Base-by-base conservation (phyloP, 148 eudicot genomes). In the Diospyros lotus region DNA sequence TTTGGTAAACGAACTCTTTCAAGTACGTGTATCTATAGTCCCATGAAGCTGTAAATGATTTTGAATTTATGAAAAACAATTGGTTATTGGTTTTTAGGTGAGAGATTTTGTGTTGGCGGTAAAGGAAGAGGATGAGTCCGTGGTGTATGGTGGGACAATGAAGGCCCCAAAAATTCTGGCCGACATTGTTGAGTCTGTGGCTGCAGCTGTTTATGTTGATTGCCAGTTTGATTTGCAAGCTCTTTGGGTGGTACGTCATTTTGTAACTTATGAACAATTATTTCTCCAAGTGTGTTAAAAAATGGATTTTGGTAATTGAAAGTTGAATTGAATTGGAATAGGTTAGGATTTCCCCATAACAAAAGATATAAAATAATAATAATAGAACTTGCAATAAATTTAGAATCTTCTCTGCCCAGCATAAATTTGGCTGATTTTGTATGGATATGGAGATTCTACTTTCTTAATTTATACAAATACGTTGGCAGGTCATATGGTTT, bases 91-190 rank as follows among this genome's bases (percentile, higher is more conserved):
- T 69, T 69, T 44, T 56, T 69, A 91, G 98, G 96, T 93, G 45
- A 76, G 72, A 51, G 91, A 92, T 62, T 95, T 95, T 86, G 86
- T 78, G 4, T 65, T 73, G 51, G 86, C 89, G 64, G 91, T 92
- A 39, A 58, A 92, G 68, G 75, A 90, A 61, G 98, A 94, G 76
- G 88, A 83, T 14, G 80, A 76, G 4, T 66, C 77, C 4, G 91
- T 80, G 71, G 80, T 95, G 43, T 84, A 92, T 71, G 98, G 98
- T 45, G 98, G 98, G 64, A 70, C 68, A 28, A 82, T 95, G 66
- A 92, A 88, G 79, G 97, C 98, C 0, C 96, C 97, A 0, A 92
- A 90, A 72, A 87, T 92, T 60, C 86, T 94, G 42, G 97, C 96
- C 9, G 97, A 94, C 77, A 88, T 94, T 48, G 97, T 92, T 12